Base-by-base conservation (phyloP, 179 eudicot species). In the Dionaea muscipula region DNA sequence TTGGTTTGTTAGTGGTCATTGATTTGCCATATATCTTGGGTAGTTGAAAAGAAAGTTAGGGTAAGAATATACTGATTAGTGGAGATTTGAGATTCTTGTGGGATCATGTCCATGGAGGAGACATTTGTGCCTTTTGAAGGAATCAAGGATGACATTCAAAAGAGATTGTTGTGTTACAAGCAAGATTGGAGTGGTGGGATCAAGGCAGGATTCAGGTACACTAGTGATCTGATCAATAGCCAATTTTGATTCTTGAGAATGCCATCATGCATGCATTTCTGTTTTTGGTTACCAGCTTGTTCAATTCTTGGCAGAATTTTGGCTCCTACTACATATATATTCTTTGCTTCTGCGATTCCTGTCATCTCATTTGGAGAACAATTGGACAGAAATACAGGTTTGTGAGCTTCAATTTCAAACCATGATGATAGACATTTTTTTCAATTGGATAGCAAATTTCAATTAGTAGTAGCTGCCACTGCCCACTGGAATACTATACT, bases 361-460 rank as follows among this genome's bases (percentile, higher is more conserved):
- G 95, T 86, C 53, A 86, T 86, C 60, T 83, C 91, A 53, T 86
- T 86, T 59, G 95, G 95, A 7, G 95, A 86, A 47, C 95, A 86
- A 35, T 77, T 86, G 44, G 95, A 79, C 36, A 81, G 95, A 71
- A 76, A 56, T 51, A 83, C 95, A 46, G 82, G 89, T 84, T 63
- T 44, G 23, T 26, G 28, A 28, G 51, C 14, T 18, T 17, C 19
- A 37, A 25, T 35, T 47, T 20, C 45, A n/a, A n/a, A n/a, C n/a
- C n/a, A n/a, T n/a, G n/a, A n/a, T n/a, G n/a, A n/a, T n/a, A n/a
- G n/a, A n/a, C n/a, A n/a, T n/a, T n/a, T n/a, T n/a, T n/a, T n/a
- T n/a, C n/a, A n/a, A n/a, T n/a, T n/a, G n/a, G n/a, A n/a, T 41
- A 15, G n/a, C 9, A 1, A n/a, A 11, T 16, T 44, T 44, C 35